These are phyloP conservation scores for Leishmania amazonensis DNA, from an alignment of 208 protist genomes.

Conservation along the genomic window DNA sequence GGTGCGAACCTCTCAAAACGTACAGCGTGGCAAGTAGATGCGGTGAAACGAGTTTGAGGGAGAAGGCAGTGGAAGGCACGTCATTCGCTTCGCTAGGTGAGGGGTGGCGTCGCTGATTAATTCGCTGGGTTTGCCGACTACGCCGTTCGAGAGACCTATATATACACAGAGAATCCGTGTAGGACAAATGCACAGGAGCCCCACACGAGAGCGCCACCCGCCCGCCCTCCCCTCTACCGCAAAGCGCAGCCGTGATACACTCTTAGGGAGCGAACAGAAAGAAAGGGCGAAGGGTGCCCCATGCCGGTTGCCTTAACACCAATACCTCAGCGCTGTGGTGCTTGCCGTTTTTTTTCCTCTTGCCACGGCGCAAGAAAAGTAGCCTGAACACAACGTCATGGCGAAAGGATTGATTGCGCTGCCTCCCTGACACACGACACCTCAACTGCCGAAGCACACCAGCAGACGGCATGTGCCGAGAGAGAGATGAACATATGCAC, in stretches of 20 bases:
- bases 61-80: neutral
- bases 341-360: neutral
- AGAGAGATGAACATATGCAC: neutral
- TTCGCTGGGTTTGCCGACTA: no score
- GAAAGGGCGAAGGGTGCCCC: neutral
- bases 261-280: neutral
- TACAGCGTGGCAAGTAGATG: constrained; percentile 17
- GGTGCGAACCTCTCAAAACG: constrained; percentile 33
- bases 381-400: neutral
- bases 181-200: neutral
- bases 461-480: neutral
- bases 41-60: neutral
- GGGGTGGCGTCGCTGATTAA: neutral
- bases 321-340: neutral
- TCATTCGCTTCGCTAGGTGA: neutral
- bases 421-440: neutral
- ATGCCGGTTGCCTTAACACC: neutral
- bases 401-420: neutral
- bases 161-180: neutral
- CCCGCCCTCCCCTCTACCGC: neutral
- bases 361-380: neutral
- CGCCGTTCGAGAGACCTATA: neutral
- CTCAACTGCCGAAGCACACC: neutral
- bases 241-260: neutral
- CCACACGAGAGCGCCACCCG: neutral